Evolutionary conservation across 495 filamentous ascomycete genomes (phyloP), one percentile per base, ranked within the genome.

Genomic region (Melanomma pulvis-pyrius): DNA sequence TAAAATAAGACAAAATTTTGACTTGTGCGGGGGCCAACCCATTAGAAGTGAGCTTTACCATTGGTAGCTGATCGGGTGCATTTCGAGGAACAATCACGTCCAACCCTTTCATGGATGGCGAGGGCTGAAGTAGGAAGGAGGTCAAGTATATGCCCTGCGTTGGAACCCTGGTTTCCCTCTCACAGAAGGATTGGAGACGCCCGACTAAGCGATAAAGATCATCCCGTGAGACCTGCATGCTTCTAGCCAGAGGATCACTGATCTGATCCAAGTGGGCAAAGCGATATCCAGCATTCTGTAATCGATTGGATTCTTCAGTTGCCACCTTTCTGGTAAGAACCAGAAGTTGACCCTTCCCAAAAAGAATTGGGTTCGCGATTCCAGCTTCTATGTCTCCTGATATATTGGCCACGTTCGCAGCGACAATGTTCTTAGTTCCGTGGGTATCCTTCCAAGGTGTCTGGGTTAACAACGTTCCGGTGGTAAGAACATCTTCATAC

Each of bases 401-500:
- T 19, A 28, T 24, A 17, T 2, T 56, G 1, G 55, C 47, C 34
- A 61, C 67, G 6, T 69, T 48, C 7, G 51, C 57, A 13, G 60
- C 19, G 1, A 62, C 26, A 15, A 51, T 65, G 28, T 29, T 61
- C 28, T 67, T 70, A n/a, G 21, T 19, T 47, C 36, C 36, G 19
- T 21, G 11, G 4, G 15, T 46, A 12, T 63, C 48, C 0, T 19
- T 50, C 19, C 49, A 51, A 12, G 62, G 28, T 2, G 22, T 63
- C 19, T 61, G 68, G 29, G 25, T 29, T 17, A 61, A 34, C 21
- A 65, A 24, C 1, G 70, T 65, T 22, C 65, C 68, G 11, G 61
- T 94, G 13, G 81, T 77, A 34, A 96, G 74, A 30, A 96, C 88
- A 60, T 90, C 85, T 53, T 94, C 88, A 78, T 90, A 94, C 1